Percentiles rank a stretch among this genome's conserved stretches.
phyloP scores from a whole-genome alignment of 352 stramenopile species.

The Pythium vanterpoolii region DNA sequence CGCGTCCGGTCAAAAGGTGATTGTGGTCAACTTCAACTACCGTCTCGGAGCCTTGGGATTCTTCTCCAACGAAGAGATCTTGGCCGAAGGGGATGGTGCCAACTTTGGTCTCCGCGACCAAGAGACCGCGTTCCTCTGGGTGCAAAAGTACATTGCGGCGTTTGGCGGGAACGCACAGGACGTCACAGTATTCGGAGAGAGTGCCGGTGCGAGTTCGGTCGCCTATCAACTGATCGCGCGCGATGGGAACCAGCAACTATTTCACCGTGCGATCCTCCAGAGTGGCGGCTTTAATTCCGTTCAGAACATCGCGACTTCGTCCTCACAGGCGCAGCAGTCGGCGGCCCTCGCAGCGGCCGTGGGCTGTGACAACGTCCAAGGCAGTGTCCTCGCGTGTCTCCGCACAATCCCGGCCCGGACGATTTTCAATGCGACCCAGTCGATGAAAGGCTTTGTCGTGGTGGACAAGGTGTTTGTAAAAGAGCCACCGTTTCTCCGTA shows the following conservation, averaged over 20 bases:
- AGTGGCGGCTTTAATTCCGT: constrained; percentile 8
- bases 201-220: constrained; percentile 12
- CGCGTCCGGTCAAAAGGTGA: constrained; percentile 19
- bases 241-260: constrained; percentile 7
- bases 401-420: background rate
- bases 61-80: background rate
- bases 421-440: background rate
- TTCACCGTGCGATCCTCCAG: constrained; percentile 6
- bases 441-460: background rate
- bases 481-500: background rate
- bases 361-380: too few relatives aligned
- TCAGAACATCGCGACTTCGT: background rate
- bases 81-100: background rate
- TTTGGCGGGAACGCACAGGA: constrained; percentile 34
- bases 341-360: background rate
- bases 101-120: constrained; percentile 30
- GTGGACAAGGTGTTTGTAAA: constrained; percentile 5
- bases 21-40: constrained; percentile 40
- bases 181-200: constrained; percentile 27
- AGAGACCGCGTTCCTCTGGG: constrained; percentile 30
- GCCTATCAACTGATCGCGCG: background rate
- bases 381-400: too few relatives aligned
- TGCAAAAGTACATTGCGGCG: constrained; percentile 32
- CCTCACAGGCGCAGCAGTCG: background rate
- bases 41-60: constrained; percentile 10